phyloP scores from a whole-genome alignment of 306 rosid genomes.

The Crataegus laevigata region DNA sequence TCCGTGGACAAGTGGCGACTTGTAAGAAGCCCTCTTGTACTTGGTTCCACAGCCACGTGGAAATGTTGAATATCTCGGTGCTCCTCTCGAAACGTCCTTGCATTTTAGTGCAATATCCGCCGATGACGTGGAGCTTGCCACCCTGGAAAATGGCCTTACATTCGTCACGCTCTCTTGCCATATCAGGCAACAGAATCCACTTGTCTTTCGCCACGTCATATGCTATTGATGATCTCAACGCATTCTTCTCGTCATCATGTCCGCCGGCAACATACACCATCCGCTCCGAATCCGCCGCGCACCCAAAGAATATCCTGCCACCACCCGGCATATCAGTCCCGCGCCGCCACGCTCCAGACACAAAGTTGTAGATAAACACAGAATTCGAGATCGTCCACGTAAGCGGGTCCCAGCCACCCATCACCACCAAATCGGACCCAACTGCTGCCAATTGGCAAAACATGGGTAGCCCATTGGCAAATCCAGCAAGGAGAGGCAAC shows the following conservation, averaged over 20 bases:
- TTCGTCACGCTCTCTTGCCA: conserved; percentile 63
- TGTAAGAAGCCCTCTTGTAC: conserved; percentile 29
- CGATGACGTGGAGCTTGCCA: conserved; percentile 30
- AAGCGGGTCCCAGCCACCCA: conserved; percentile 74
- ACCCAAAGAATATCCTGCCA: conserved; percentile 50
- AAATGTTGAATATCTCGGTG: conserved; percentile 40
- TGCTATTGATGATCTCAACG: conserved; percentile 41
- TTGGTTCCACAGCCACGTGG: conserved; percentile 38
- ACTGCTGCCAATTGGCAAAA: conserved; percentile 51
- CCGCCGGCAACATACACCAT: conserved; percentile 58
- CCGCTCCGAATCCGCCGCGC: conserved; percentile 32
- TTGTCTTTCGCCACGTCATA: conserved; percentile 43
- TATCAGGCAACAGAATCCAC: conserved; percentile 48
- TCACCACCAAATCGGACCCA: conserved; percentile 45
- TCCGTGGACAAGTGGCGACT: conserved; percentile 45
- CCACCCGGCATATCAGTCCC: conserved; percentile 67
- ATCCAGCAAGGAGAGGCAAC: conserved; percentile 25
- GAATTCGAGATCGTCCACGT: conserved; percentile 52
- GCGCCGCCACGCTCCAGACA: conserved; percentile 46
- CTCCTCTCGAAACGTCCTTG: conserved; percentile 59
- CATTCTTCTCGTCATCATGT: conserved; percentile 57
- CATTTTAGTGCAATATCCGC: conserved; percentile 59
- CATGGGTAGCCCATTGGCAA: conserved; percentile 43
- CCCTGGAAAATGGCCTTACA: conserved; percentile 41
- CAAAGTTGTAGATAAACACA: conserved; percentile 42